A percentile compares a stretch with the other conserved stretches of the same genome.
Evolutionary conservation across 768 basidiomycete species (phyloP).

Genomic region (Tricholoma flavovirens): DNA sequence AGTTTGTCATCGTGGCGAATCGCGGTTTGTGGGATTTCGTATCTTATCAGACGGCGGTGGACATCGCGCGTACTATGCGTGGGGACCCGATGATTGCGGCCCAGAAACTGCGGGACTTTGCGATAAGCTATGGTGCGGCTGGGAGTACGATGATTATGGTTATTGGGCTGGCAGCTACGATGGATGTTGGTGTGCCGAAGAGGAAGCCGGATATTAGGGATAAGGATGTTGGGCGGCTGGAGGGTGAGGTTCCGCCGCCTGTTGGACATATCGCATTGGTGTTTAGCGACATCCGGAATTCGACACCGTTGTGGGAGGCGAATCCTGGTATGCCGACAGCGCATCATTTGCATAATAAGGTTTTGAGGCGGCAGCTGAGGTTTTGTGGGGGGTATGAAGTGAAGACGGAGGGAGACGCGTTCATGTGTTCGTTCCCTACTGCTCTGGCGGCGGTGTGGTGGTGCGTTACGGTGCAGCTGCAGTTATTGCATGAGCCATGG

Average conservation of each 20-base stretch:
- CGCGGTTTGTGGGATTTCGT: constrained; percentile 89
- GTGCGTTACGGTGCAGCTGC: constrained; percentile 80
- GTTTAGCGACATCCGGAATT: constrained; percentile 97
- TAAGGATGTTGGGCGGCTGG: constrained; percentile 59
- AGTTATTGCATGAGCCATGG: constrained; percentile 81
- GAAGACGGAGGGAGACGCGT: constrained; percentile 98
- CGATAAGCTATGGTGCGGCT: constrained; percentile 92
- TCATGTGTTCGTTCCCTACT: constrained; percentile 97
- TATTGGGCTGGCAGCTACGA: constrained; percentile 74
- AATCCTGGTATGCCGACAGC: constrained; percentile 95
- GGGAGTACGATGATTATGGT: constrained; percentile 99
- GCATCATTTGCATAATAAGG: constrained; percentile 82
- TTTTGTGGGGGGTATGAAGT: constrained; percentile 96
- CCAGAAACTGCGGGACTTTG: constrained; percentile 93
- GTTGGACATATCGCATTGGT: constrained; percentile 85
- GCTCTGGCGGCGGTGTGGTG: constrained; percentile 85
- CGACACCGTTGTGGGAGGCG: constrained; percentile 93
- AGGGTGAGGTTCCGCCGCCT: constrained; percentile 78
- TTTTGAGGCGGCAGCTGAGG: constrained; percentile 80
- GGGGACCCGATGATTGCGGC: constrained; percentile 73
- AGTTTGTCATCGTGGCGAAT: constrained; percentile 95
- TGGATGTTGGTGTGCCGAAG: constrained; percentile 39
- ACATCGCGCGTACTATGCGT: constrained; percentile 78
- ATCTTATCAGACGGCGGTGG: constrained; percentile 92
- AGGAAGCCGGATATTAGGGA: constrained; percentile 51